phyloP scores from a whole-genome alignment of 169 alveolate genomes.

The Plasmodium vivax region DNA sequence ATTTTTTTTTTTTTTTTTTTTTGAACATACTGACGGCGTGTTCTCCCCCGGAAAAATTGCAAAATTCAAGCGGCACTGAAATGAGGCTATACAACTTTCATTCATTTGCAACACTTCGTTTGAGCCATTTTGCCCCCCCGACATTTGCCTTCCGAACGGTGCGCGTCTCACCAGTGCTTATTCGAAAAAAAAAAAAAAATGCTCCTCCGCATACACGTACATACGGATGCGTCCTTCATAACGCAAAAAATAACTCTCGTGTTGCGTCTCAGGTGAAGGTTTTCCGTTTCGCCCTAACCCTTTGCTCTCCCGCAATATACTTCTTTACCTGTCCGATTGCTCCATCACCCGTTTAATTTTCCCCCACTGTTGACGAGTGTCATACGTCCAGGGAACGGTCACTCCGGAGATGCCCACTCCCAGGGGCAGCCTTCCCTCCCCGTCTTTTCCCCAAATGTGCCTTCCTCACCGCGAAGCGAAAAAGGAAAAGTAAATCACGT shows the following conservation, averaged over 20 bases:
- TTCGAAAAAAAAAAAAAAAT: background rate
- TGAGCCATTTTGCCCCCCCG: background rate
- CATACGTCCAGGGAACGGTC: background rate
- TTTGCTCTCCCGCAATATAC: background rate
- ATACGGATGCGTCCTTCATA: background rate
- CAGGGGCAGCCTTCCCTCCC: background rate
- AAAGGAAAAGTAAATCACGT: background rate
- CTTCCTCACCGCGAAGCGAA: background rate
- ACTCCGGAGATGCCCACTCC: background rate
- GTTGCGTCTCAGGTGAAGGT: background rate
- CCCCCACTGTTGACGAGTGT: background rate
- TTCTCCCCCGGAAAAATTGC: background rate
- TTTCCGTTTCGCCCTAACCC: background rate
- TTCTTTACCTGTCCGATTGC: background rate
- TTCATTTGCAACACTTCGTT: background rate
- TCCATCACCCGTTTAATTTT: background rate
- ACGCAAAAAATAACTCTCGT: background rate
- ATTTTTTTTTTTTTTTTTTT: background rate
- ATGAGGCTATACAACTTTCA: background rate
- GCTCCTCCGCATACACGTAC: background rate
- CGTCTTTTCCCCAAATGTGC: background rate
- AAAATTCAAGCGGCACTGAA: background rate
- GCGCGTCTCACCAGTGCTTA: background rate
- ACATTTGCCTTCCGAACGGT: background rate
- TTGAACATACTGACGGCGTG: background rate